Conservation (phyloP, 805 yeast genomes). For the Priceomyces carsonii region DNA sequence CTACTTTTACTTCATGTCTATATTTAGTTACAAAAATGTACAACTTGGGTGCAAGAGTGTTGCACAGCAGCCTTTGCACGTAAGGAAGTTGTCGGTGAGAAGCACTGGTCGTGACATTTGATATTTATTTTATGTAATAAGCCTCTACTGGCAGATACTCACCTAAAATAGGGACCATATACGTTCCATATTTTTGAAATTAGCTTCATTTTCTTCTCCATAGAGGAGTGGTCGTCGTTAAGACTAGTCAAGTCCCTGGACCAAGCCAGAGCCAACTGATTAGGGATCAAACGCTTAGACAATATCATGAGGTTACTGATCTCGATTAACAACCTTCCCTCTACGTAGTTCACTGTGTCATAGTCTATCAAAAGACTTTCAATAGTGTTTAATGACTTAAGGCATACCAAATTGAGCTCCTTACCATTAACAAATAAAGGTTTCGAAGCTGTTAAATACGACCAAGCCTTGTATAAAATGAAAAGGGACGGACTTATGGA, state of each 20-base stretch:
- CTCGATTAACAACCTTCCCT: conserved; percentile 70
- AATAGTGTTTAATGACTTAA: conserved; percentile 53
- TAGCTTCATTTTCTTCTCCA: conserved; percentile 44
- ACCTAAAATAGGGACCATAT: conserved; percentile 46
- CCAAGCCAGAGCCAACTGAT: conserved; percentile 53
- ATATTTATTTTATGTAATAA: no score
- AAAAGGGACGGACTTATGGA: conserved; percentile 82
- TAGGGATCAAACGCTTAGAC: conserved; percentile 54
- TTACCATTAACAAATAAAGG: conserved; percentile 33
- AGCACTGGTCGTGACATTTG: no score
- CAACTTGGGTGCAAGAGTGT: no score
- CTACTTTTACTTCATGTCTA: no score
- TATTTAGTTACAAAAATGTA: no score
- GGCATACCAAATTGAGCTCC: conserved; percentile 35
- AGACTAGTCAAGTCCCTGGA: conserved; percentile 62
- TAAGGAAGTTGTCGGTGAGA: no score
- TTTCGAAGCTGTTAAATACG: conserved; percentile 34
- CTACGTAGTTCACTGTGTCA: conserved; percentile 25
- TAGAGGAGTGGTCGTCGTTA: conserved; percentile 38
- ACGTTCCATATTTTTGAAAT: conserved; percentile 62
- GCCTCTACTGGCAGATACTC: no score
- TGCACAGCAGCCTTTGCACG: no score
- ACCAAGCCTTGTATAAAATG: conserved; percentile 49
- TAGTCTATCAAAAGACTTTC: conserved; percentile 44
- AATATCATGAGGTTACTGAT: conserved; percentile 54